These are phyloP conservation scores for Rhodosporidiobolus sp. DNA, from an alignment of 768 basidiomycete genomes.

Conservation along the genomic window DNA sequence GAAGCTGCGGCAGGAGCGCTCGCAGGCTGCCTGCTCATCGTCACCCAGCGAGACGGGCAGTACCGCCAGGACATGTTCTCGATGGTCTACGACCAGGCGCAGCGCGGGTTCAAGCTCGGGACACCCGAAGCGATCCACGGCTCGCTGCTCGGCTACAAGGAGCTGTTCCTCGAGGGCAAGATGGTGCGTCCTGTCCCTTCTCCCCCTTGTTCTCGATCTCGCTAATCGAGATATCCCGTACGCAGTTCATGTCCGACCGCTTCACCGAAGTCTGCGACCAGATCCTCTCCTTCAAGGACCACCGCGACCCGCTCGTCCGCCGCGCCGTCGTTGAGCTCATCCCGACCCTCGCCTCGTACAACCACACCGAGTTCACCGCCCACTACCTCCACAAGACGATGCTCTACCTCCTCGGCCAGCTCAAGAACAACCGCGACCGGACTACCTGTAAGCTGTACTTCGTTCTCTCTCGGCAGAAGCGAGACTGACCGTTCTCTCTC, in stretches of 20 bases:
- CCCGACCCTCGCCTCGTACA: slow-evolving; percentile 89
- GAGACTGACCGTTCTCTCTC: background rate
- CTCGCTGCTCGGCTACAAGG: slow-evolving; percentile 83
- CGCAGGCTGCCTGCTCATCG: slow-evolving; percentile 87
- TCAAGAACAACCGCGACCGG: slow-evolving; percentile 77
- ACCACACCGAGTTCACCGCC: slow-evolving; percentile 84
- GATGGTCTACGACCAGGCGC: slow-evolving; percentile 85
- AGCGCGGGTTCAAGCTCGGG: slow-evolving; percentile 62
- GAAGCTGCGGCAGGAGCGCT: slow-evolving; percentile 90
- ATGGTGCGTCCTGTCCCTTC: slow-evolving; percentile 60
- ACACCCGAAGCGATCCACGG: slow-evolving; percentile 90
- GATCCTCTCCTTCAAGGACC: slow-evolving; percentile 80
- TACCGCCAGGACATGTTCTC: slow-evolving; percentile 58
- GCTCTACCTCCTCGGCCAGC: slow-evolving; percentile 80
- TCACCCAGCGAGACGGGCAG: slow-evolving; percentile 67
- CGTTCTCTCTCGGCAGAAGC: background rate
- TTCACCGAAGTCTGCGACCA: slow-evolving; percentile 85
- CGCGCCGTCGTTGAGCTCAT: slow-evolving; percentile 95
- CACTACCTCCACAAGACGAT: slow-evolving; percentile 90
- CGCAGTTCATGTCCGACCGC: slow-evolving; percentile 78
- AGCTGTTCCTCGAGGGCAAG: slow-evolving; percentile 86
- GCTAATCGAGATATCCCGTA: background rate
- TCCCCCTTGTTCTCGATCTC: background rate
- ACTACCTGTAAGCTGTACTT: slow-evolving; percentile 65
- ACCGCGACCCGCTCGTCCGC: slow-evolving; percentile 80